Conservation (phyloP, 768 basidiomycete species). For the Boletales sp. region DNA sequence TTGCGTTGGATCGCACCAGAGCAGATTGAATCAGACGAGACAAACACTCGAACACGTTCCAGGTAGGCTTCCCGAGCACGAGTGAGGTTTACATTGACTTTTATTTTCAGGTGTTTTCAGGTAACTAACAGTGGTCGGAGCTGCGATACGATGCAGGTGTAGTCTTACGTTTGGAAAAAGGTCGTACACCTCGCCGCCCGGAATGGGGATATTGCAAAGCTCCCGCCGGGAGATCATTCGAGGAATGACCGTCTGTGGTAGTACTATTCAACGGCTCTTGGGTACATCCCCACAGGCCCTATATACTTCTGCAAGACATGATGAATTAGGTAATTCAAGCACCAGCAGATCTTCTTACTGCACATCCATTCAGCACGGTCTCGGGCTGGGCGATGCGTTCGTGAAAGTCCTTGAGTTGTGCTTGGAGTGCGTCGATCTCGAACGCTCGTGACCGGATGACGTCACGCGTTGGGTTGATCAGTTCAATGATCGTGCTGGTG, state of each 20-base stretch:
- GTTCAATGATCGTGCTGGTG: conserved; percentile 1
- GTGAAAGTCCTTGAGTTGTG: conserved; percentile 48
- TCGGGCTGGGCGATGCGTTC: conserved; percentile 45
- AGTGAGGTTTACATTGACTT: too few relatives aligned
- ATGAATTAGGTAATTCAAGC: too few relatives aligned
- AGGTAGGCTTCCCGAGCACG: too few relatives aligned
- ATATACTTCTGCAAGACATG: too few relatives aligned
- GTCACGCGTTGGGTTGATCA: conserved; percentile 83
- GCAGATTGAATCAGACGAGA: conserved; percentile 26
- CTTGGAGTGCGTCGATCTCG: conserved; percentile 71
- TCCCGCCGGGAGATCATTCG: too few relatives aligned
- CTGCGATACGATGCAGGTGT: background rate
- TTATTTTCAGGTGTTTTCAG: too few relatives aligned
- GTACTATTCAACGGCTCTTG: too few relatives aligned
- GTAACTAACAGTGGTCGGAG: conserved; percentile 12
- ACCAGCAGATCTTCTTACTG: conserved; percentile 95
- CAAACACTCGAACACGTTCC: too few relatives aligned
- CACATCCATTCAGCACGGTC: conserved; percentile 62
- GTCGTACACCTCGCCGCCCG: conserved; percentile 2
- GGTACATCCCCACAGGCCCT: too few relatives aligned
- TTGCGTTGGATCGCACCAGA: conserved; percentile 15
- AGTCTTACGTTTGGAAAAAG: conserved; percentile 5
- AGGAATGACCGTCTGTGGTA: too few relatives aligned
- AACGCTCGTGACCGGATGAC: conserved; percentile 78
- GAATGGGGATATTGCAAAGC: background rate